Percentiles rank a stretch among this genome's conserved stretches.
These are phyloP conservation scores for Diaporthe eres DNA, from an alignment of 2,329 filamentous ascomycete genomes.

Conservation along the genomic window DNA sequence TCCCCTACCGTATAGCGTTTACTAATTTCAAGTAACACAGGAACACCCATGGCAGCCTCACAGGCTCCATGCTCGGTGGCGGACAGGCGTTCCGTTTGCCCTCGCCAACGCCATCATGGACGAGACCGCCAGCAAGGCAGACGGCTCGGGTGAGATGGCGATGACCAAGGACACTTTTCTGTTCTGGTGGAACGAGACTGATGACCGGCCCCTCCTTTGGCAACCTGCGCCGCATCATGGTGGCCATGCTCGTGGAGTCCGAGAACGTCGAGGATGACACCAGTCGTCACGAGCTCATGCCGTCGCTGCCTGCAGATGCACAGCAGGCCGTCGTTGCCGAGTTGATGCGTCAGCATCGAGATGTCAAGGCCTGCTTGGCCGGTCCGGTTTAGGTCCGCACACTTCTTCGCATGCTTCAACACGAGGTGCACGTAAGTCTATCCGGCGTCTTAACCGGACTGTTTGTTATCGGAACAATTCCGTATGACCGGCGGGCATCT, in stretches of 20 bases:
- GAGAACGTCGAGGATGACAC: background rate
- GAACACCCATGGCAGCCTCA: background rate
- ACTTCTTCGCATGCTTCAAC: background rate
- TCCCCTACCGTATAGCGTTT: background rate
- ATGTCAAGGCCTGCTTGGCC: background rate
- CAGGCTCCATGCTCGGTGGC: background rate
- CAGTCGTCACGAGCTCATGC: background rate
- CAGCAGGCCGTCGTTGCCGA: background rate
- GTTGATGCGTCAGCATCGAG: background rate
- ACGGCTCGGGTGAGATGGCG: background rate
- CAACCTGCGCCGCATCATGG: background rate
- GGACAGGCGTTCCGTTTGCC: background rate
- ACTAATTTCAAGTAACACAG: background rate
- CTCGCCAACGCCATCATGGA: background rate
- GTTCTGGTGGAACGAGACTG: background rate
- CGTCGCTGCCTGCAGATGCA: fast-evolving
- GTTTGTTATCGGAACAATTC: background rate
- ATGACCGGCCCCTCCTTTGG: background rate
- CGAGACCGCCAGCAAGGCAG: background rate
- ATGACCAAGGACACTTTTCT: background rate
- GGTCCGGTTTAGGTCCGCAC: too few species aligned
- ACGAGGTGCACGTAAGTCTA: background rate
- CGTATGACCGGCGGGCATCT: background rate
- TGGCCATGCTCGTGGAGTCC: background rate
- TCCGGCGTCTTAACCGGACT: background rate